Base-by-base conservation (phyloP, 1,284 basidiomycete species). In the Melanopsichium pennsylvanicum region DNA sequence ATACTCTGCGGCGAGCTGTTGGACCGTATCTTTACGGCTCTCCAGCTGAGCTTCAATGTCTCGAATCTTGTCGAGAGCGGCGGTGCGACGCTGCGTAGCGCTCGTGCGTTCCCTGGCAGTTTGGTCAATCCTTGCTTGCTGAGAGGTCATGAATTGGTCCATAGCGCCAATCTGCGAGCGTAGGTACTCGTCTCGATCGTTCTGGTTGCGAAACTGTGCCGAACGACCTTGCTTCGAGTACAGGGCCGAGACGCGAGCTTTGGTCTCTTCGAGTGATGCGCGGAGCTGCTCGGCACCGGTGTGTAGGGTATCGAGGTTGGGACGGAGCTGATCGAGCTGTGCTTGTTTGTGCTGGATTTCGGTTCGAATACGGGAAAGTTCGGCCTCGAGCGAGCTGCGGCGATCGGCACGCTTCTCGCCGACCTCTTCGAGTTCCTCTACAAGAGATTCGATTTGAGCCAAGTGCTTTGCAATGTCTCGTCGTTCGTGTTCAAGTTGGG, bases 371-470 rank as follows among this genome's bases (percentile, higher is more conserved):
- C 51, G 51, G 12, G 26, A 82, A 11, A 96, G 84, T 75, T 96
- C 91, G 12, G 82, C 79, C 60, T 89, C 85, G 5, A 91, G 84
- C 19, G 78, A 74, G 12, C 76, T 70, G 12, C 76, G 75, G 19
- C 82, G 79, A 22, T 86, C 86, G 38, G 13, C 61, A 15, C 63
- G 70, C 29, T 54, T 51, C 32, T 74, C 72, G 11, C 55, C 58
- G 9, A 50, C 63, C 6, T 87, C 85, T 26, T 86, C 86, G 25
- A 94, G 86, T 78, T 97, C 95, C 8, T 86, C 85, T 37, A 97
- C 86, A n/a, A 87, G 84, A 71, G 91, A 68, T 38, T 80, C 73
- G 91, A 78, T 92, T 87, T 35, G 96, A 83, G 80, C 95, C 89
- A 7, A 92, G 91, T 77, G 73, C 25, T 72, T 68, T 22, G 68